Base-by-base conservation (phyloP, 352 stramenopile species). In the Phytopythium vexans region DNA sequence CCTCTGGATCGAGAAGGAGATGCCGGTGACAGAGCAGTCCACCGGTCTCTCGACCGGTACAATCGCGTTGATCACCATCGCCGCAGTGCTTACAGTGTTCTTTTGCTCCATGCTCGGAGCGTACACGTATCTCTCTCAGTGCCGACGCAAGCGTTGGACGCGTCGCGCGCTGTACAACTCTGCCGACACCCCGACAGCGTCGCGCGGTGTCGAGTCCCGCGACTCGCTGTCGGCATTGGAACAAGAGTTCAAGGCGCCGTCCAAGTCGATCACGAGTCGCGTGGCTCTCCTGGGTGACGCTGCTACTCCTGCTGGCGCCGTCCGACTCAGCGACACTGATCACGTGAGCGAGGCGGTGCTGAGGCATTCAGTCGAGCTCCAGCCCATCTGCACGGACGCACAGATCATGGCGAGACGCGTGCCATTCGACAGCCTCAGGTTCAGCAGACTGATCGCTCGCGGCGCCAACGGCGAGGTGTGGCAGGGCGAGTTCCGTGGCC, bases 381-480 rank as follows among this genome's bases (percentile, higher is more conserved):
- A 54, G 8, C 58, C 53, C 0, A 74, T 87, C 10, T 71, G 68
- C 39, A 43, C 40, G 4, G 73, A 87, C 42, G 54, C 60, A 2
- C 73, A 82, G 8, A 64, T 87, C 12, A 64, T 76, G n/a, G 66
- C 64, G 45, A 72, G 75, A 41, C 70, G 70, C 8, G 74, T 88
- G 31, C 49, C 60, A 3, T 86, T 76, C 49, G 49, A 68, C 6
- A 51, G 41, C 12, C 58, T 88, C 32, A 52, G 37, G 7, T 82
- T 86, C 37, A 57, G 65, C 27, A 67, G 66, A 37, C 33, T 84
- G 0, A 61, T 90, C 0, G 70, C 73, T 0, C 59, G 66, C 16
- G 77, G 77, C 1, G 74, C 73, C 7, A 81, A 72, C 41, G 80
- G 80, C 9, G 77, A 90, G 59, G 80, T 90, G 8, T 88, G 77